phyloP scores from a whole-genome alignment of 2,329 filamentous ascomycete genomes.

The Xylariaceae sp. region DNA sequence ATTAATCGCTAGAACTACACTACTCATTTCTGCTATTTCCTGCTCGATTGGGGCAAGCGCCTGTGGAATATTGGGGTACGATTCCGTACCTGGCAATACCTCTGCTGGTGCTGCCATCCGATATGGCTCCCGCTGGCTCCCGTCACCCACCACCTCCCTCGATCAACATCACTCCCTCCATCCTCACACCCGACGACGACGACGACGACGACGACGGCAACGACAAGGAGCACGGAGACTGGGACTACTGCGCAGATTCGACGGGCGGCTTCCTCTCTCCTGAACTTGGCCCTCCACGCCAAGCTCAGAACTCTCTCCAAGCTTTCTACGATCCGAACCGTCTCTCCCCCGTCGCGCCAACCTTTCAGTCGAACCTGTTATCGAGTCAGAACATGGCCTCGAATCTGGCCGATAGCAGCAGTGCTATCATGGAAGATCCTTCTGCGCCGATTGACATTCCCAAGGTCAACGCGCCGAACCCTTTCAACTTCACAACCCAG shows the following conservation, averaged over 20 bases:
- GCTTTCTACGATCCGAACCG: conserved; percentile 27
- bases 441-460: conserved; percentile 32
- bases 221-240: conserved; percentile 1
- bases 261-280: conserved; percentile 14
- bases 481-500: conserved; percentile 93
- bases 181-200: conserved; percentile 24
- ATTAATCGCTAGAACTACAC: conserved; percentile 4
- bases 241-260: conserved; percentile 9
- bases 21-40: conserved; percentile 11
- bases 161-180: conserved; percentile 25
- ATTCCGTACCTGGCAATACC: neutral
- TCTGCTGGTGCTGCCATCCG: neutral
- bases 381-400: conserved; percentile 20
- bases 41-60: conserved; percentile 24
- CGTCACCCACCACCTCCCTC: conserved; percentile 17
- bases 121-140: conserved; percentile 10
- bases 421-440: conserved; percentile 23
- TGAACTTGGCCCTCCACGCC: conserved; percentile 1
- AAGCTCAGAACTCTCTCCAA: conserved; percentile 7
- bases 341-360: conserved; percentile 26
- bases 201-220: neutral
- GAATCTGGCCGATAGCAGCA: conserved; percentile 12
- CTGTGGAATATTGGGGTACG: conserved; percentile 10
- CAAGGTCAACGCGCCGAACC: conserved; percentile 45
- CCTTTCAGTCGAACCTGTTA: conserved; percentile 20